These are phyloP conservation scores for Xylariomycetidae sp. DNA, from an alignment of 2,329 filamentous ascomycete species.

Conservation along the genomic window DNA sequence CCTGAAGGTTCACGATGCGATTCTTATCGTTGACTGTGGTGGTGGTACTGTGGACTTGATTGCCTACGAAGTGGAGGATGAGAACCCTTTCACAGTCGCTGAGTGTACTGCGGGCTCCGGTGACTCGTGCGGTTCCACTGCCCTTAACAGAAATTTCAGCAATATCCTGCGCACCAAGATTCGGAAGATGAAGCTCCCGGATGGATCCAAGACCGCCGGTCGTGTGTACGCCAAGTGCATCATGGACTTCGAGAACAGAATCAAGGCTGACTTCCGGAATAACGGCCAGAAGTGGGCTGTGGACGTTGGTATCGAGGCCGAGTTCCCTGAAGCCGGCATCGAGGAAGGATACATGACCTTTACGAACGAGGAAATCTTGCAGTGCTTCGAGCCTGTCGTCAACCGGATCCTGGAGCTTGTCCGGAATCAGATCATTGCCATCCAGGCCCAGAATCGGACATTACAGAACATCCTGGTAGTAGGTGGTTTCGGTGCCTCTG, in stretches of 20 bases:
- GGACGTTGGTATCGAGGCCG: constrained; percentile 95
- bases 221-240: constrained; percentile 99
- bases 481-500: constrained; percentile 94
- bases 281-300: constrained; percentile 99
- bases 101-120: constrained; percentile 97
- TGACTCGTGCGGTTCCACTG: constrained; percentile 97
- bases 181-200: constrained; percentile 96
- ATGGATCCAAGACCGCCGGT: constrained; percentile 94
- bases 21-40: constrained; percentile 96
- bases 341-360: constrained; percentile 99
- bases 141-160: constrained; percentile 95
- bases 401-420: constrained; percentile 95
- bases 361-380: constrained; percentile 96
- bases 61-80: constrained; percentile 96
- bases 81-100: constrained; percentile 92
- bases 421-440: constrained; percentile 96
- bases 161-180: constrained; percentile 98
- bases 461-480: constrained; percentile 96
- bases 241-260: constrained; percentile 99
- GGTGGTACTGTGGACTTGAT: constrained; percentile 98
- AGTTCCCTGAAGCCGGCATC: constrained; percentile 95
- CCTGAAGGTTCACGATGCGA: constrained; percentile 96
- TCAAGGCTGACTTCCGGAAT: constrained; percentile 99
- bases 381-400: constrained; percentile 97
- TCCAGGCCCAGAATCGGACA: constrained; percentile 90